Evolutionary conservation across 192 early-diverging fungal species (phyloP).

Genomic region (Cetraspora pellucida): DNA sequence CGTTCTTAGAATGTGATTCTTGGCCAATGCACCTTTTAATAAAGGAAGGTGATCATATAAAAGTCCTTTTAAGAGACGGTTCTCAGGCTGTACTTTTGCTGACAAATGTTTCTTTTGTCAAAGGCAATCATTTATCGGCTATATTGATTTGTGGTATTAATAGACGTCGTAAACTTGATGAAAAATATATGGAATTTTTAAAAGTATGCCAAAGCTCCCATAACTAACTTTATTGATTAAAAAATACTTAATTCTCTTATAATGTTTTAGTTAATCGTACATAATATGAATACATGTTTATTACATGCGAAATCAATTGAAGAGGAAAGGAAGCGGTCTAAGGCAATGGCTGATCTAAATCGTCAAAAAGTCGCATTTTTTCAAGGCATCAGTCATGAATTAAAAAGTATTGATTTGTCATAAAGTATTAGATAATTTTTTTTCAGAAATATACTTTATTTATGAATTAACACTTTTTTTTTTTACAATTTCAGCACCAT

Average conservation of each 20-base stretch:
- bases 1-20: background rate
- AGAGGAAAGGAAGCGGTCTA: slow-evolving; percentile 41
- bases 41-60: background rate
- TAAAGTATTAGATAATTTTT: background rate
- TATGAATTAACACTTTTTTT: background rate
- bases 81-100: slow-evolving; percentile 12
- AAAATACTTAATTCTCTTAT: background rate
- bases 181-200: slow-evolving; percentile 37
- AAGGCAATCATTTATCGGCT: background rate
- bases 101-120: background rate
- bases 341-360: slow-evolving; percentile 44
- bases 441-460: background rate
- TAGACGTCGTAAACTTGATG: background rate
- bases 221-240: too few relatives aligned
- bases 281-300: slow-evolving; percentile 40
- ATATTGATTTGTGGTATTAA: background rate
- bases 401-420: slow-evolving; percentile 42
- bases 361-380: slow-evolving; percentile 47
- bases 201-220: background rate
- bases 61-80: background rate
- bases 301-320: slow-evolving; percentile 42
- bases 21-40: background rate
- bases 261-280: slow-evolving; percentile 33
- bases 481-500: slow-evolving; percentile 40
- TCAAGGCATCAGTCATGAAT: slow-evolving; percentile 50